Evolutionary conservation across 202 grass and related monocot species (phyloP).

Genomic region (Panicum virgatum): DNA sequence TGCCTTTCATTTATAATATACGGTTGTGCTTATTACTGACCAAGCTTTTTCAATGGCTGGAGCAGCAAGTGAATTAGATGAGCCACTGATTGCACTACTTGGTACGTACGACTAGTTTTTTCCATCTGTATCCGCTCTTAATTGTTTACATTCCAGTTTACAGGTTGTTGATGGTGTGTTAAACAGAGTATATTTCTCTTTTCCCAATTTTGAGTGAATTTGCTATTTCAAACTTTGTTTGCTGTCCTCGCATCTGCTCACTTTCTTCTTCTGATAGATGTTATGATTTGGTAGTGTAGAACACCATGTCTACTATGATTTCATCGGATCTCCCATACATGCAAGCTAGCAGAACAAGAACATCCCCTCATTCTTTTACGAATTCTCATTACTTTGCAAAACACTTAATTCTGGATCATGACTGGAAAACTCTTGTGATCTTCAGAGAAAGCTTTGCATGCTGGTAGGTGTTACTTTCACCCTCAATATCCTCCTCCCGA

Average conservation of each 20-base stretch:
- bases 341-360: background rate
- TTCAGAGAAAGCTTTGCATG: background rate
- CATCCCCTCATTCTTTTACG: background rate
- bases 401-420: background rate
- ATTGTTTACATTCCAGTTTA: background rate
- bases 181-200: background rate
- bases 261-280: background rate
- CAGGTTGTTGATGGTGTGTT: background rate
- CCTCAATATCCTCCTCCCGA: background rate
- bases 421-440: background rate
- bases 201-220: background rate
- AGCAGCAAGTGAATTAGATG: background rate
- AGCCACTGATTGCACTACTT: background rate
- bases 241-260: background rate
- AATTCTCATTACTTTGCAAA: background rate
- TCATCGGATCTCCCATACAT: background rate
- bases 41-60: background rate
- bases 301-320: background rate
- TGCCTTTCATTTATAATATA: background rate
- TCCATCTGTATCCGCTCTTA: background rate
- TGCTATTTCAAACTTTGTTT: background rate
- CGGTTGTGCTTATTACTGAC: background rate
- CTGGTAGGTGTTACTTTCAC: background rate
- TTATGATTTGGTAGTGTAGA: background rate
- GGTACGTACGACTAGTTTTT: background rate